A percentile compares a stretch with the other conserved stretches of the same genome.
Conservation (phyloP, 768 basidiomycete genomes). For the Phaeotremella skinneri region DNA sequence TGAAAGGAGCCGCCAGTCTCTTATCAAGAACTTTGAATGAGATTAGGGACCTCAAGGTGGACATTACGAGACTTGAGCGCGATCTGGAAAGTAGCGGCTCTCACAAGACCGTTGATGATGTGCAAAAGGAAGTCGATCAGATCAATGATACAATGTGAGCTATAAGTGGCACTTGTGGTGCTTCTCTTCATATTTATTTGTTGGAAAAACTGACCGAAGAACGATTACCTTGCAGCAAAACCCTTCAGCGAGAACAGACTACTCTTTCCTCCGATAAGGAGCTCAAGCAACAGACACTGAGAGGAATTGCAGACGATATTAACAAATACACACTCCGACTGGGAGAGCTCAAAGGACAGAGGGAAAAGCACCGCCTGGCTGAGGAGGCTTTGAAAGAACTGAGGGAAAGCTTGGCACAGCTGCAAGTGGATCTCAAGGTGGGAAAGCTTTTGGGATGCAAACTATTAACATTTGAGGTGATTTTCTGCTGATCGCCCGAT, state of each 20-base stretch:
- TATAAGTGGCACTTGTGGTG: background rate
- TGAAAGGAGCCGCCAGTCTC: conserved; percentile 51
- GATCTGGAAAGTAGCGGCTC: conserved; percentile 71
- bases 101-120: conserved; percentile 76
- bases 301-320: conserved; percentile 32
- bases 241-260: conserved; percentile 33
- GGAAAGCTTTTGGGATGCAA: background rate
- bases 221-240: conserved; percentile 27
- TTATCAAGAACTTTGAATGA: conserved; percentile 48
- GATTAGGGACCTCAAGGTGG: conserved; percentile 57
- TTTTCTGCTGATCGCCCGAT: conserved; percentile 3
- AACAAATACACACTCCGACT: conserved; percentile 33
- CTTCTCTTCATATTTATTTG: background rate
- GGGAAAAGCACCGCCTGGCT: conserved; percentile 32
- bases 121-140: conserved; percentile 71
- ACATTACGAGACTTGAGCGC: conserved; percentile 64
- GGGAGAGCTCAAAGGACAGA: conserved; percentile 31
- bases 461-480: too few relatives aligned
- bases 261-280: conserved; percentile 35
- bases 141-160: conserved; percentile 67
- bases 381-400: conserved; percentile 40
- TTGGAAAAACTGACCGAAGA: background rate
- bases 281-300: conserved; percentile 27
- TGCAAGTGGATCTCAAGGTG: conserved; percentile 42
- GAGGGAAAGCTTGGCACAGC: conserved; percentile 20